Evolutionary conservation across 345 rosid species (phyloP), one percentile per base, ranked within the genome.

Genomic region (Gossypium raimondii): DNA sequence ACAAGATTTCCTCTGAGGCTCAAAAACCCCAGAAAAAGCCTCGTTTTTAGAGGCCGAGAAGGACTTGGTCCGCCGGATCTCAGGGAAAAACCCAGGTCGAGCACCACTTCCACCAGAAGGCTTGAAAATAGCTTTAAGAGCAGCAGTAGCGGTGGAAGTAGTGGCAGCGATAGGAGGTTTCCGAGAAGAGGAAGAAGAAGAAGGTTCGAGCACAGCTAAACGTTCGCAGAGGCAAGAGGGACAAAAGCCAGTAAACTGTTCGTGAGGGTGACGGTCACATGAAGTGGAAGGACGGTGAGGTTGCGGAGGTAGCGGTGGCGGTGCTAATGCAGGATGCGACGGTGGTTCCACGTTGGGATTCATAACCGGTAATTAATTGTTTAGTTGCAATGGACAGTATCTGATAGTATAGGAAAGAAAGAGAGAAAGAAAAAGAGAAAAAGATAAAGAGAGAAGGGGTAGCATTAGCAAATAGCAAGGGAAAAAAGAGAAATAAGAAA

Each of bases 151-250:
- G 73, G 89, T 61, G 84, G 76, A 61, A 50, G 76, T 73, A 29
- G 76, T 62, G 20, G 88, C 78, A 58, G 90, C 77, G 20, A 82
- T 68, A 58, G 92, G 89, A 2, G 95, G 90, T 69, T 87, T 86
- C 25, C 80, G 84, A 17, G 94, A 85, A 61, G 94, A 78, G 16
- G 66, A 4, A 29, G 61, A 66, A 0, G 79, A 65, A 38, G 84
- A 59, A 61, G 85, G 92, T 61, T 96, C 92, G 80, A 96, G 81
- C 38, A 84, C 84, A 72, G 92, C 81, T 71, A 96, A 97, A 56
- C 99, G 99, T 60, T 96, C 95, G 84, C 91, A 96, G 86, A 96
- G 98, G 81, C 98, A 96, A 78, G 88, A 86, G 65, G 99, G 98
- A 78, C 97, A 96, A 69, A 96, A 96, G 65, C 95, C 90, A 22